Evolutionary conservation across 768 basidiomycete species (phyloP), one percentile per base, ranked within the genome.

Genomic region (Lentinula detonsa): DNA sequence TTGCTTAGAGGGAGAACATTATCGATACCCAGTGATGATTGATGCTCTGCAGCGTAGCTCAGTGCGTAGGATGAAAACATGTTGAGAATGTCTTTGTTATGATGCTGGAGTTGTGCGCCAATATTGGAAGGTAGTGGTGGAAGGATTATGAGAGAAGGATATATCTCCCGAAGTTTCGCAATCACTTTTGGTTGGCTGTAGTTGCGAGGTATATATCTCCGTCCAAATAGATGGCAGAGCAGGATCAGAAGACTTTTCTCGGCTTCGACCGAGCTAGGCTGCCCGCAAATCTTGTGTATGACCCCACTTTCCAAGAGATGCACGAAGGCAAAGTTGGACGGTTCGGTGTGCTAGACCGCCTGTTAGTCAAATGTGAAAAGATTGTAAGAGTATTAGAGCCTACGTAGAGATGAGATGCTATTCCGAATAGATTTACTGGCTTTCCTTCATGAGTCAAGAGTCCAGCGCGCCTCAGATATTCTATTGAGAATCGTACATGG

Each of bases 401-500:
- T 62, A 76, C 76, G 51, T 85, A 85, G 34, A 86, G 72, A 62
- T 82, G 84, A 1, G 82, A 74, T 0, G 81, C 80, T 10, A 85
- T 72, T 0, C 76, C 80, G 61, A 81, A 83, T 5, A 86, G 71
- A 62, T 86, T 82, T 65, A 86, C 77, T 0, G 85, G 86, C 45
- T 74, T 78, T 16, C 88, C 89, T 16, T 71, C 67, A 39, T 71
- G 71, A 57, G 83, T 78, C 45, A 90, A 69, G 16, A 90, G 74
- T 43, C 80, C 74, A 5, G 78, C 70, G 5, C 85, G 82, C 40
- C 85, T 78, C 9, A 90, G 77, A 64, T 87, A 89, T 62, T 90
- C 89, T 53, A 90, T 84, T 61, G 81, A 82, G 74, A 90, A 90
- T 23, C 87, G 77, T 15, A 88, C 66, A 65, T 87, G 86, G 64